These are phyloP conservation scores for Neohortaea acidophila DNA, from an alignment of 495 filamentous ascomycete species.

Conservation along the genomic window DNA sequence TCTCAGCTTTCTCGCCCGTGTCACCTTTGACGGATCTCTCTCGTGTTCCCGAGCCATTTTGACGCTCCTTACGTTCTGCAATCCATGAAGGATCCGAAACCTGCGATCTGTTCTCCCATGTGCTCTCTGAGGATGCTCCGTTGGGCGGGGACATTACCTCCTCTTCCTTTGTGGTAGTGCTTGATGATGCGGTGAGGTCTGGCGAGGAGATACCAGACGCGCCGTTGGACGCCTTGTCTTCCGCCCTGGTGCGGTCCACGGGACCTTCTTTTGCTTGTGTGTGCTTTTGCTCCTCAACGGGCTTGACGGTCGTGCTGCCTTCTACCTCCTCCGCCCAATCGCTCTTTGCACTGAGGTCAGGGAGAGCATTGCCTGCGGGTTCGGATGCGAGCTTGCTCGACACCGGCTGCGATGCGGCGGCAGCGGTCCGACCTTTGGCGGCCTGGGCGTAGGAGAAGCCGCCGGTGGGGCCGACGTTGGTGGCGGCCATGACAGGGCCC, in stretches of 20 bases:
- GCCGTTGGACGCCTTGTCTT: conserved; percentile 6
- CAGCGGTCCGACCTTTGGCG: conserved; percentile 54
- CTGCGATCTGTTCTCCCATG: conserved; percentile 55
- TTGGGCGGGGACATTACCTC: conserved; percentile 52
- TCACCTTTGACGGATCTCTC: conserved; percentile 12
- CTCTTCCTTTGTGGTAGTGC: conserved; percentile 54
- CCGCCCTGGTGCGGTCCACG: conserved; percentile 12
- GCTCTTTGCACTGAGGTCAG: conserved; percentile 13
- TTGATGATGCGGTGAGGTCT: conserved; percentile 49
- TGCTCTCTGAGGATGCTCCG: conserved; percentile 41
- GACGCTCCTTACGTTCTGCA: conserved; percentile 14
- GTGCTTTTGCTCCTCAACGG: not conserved
- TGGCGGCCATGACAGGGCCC: conserved; percentile 14
- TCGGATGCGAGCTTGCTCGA: conserved; percentile 28
- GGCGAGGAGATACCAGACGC: conserved; percentile 50
- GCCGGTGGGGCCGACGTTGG: conserved; percentile 7
- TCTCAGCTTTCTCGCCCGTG: conserved; percentile 32
- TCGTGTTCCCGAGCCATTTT: conserved; percentile 18
- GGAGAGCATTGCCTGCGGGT: conserved; percentile 11
- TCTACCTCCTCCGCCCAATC: conserved; percentile 28
- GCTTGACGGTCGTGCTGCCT: not conserved
- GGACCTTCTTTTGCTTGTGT: conserved; percentile 23
- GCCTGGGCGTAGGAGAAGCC: conserved; percentile 89
- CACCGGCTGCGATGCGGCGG: conserved; percentile 15
- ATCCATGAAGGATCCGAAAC: conserved; percentile 29